Evolutionary conservation across 768 basidiomycete genomes (phyloP).

Genomic region (Tylopilus balloui): DNA sequence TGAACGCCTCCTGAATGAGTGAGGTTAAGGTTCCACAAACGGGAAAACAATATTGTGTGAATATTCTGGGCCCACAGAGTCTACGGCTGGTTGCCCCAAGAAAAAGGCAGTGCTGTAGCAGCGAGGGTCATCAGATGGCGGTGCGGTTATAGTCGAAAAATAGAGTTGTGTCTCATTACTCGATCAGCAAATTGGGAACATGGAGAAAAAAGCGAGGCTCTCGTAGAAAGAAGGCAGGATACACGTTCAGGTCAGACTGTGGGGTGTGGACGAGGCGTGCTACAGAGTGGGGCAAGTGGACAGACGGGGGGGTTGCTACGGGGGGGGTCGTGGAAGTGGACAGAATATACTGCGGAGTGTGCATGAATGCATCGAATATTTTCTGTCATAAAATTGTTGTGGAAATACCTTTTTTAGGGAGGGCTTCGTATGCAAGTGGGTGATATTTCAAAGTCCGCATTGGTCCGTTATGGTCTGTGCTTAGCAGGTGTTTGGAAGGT

Average conservation of each 20-base stretch:
- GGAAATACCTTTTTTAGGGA: conserved; percentile 12
- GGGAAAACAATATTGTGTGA: not conserved
- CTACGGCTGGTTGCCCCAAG: not conserved
- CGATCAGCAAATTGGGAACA: not conserved
- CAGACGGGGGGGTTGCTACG: not conserved
- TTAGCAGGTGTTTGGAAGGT: conserved; percentile 40
- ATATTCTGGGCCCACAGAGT: not conserved
- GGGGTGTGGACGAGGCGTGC: conserved; percentile 20
- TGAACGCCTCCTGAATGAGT: not conserved
- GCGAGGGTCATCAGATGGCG: not conserved
- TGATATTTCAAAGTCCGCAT: conserved; percentile 31
- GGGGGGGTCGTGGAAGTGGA: not conserved
- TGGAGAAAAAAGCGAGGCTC: conserved; percentile 10
- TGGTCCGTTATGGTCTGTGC: conserved; percentile 36
- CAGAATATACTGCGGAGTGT: conserved; percentile 12
- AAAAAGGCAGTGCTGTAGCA: not conserved
- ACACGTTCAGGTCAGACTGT: conserved; percentile 24
- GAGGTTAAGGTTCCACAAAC: not conserved
- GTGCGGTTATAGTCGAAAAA: not conserved
- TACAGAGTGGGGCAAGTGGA: not conserved
- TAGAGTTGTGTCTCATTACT: conserved; percentile 7
- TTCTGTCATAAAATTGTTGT: conserved; percentile 18
- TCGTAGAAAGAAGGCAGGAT: conserved; percentile 11
- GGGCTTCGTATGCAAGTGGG: conserved; percentile 16
- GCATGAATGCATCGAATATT: conserved; percentile 7